These are phyloP conservation scores for Chytriomyces hyalinus DNA, from an alignment of 192 early-diverging fungal species.

Conservation along the genomic window DNA sequence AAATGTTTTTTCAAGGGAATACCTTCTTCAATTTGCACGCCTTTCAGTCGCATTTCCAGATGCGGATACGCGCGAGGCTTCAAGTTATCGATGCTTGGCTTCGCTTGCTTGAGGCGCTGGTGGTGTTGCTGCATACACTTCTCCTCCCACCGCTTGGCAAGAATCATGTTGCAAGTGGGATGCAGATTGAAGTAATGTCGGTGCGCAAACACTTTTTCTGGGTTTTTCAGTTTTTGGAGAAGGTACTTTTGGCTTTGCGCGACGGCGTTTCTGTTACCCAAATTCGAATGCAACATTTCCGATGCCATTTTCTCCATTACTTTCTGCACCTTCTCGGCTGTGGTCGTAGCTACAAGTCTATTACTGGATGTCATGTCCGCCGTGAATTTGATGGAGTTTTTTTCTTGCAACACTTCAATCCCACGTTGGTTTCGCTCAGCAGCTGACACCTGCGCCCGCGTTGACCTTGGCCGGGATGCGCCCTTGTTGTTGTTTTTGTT, in stretches of 20 bases:
- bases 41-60: conserved; percentile 54
- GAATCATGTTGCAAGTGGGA: conserved; percentile 49
- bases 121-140: conserved; percentile 41
- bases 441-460: neutral
- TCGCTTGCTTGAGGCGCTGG: conserved; percentile 42
- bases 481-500: too few relatives aligned
- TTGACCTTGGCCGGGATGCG: too few relatives aligned
- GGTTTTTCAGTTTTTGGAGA: neutral
- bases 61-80: conserved; percentile 54
- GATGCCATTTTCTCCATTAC: too few relatives aligned
- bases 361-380: neutral
- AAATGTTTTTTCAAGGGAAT: neutral
- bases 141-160: conserved; percentile 55
- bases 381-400: neutral
- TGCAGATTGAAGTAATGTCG: conserved; percentile 51
- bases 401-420: neutral
- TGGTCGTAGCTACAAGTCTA: neutral
- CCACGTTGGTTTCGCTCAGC: neutral
- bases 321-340: neutral
- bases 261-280: neutral
- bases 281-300: too few relatives aligned
- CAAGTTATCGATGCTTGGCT: conserved; percentile 51
- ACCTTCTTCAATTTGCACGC: conserved; percentile 58
- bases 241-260: neutral
- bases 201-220: conserved; percentile 40